Base-by-base conservation (phyloP, 345 rosid species). In the Eucalyptus melliodora region DNA sequence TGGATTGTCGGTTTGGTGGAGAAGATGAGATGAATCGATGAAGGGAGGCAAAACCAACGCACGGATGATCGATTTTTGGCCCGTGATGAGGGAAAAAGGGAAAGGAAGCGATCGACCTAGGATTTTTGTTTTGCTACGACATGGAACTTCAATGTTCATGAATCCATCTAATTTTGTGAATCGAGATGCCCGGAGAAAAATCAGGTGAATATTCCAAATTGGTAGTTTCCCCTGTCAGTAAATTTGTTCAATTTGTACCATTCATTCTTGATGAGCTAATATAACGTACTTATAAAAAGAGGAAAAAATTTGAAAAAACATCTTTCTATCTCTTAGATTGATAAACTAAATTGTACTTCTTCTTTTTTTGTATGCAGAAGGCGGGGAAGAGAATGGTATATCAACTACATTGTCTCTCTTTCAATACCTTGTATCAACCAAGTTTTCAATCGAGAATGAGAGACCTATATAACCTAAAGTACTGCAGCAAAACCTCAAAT, bases 61-160 rank as follows among this genome's bases (percentile, higher is more conserved):
- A 49, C 56, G 42, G 30, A 87, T 72, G 89, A 91, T 88, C 56
- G 87, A 59, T 8, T 56, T 80, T 69, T 53, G 83, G 81, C 88
- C 88, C 56, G 87, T 62, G 87, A 40, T 21, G 77, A 77, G 83
- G 56, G 65, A 88, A 59, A 53, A 90, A 89, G 87, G 80, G 90
- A 81, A 60, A 91, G 50, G 88, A 88, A 89, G 90, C 23, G 60
- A 4, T 55, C 11, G 27, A 55, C 44, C 8, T 72, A 72, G 26
- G 82, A 1, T 69, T 17, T 34, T 69, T 69, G 44, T 69, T 19
- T 16, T 34, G 12, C 44, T 9, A 0, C 13, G 24, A 69, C 44
- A 69, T 3, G 81, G 12, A 72, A 72, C 44, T 72, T 67, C 11
- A 0, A 72, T 23, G 0, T 72, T 34, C 2, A 19, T 72, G 82